A percentile compares a stretch with the other conserved stretches of the same genome.
These are phyloP conservation scores for Ormosia semicastrata DNA, from an alignment of 306 rosid species.

Conservation along the genomic window DNA sequence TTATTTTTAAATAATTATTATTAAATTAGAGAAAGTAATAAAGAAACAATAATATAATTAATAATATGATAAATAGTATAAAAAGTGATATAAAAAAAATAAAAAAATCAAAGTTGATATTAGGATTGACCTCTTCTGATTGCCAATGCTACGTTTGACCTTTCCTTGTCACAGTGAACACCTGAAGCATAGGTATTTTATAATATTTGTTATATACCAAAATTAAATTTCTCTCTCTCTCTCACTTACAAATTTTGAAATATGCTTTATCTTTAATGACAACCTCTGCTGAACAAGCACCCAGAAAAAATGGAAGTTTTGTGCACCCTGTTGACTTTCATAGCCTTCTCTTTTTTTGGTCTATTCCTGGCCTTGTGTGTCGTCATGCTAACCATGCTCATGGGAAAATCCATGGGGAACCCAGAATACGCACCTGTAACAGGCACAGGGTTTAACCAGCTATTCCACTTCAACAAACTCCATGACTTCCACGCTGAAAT, in stretches of 20 bases:
- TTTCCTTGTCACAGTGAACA: neutral
- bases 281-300: neutral
- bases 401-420: constrained; percentile 57
- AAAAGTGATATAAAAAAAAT: too few relatives aligned
- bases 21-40: too few relatives aligned
- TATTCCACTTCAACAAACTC: constrained; percentile 48
- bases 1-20: too few relatives aligned
- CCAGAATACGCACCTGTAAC: constrained; percentile 54
- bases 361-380: constrained; percentile 30
- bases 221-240: neutral
- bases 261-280: neutral
- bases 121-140: too few relatives aligned
- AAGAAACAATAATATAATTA: too few relatives aligned
- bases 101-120: too few relatives aligned
- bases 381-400: constrained; percentile 30
- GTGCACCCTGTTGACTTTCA: constrained; percentile 29
- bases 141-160: neutral
- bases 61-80: too few relatives aligned
- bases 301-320: constrained; percentile 38
- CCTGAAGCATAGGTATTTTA: too few relatives aligned
- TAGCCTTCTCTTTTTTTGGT: constrained; percentile 21
- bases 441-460: constrained; percentile 54
- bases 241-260: too few relatives aligned
- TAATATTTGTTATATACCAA: too few relatives aligned
- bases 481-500: constrained; percentile 38